Evolutionary conservation across 1,284 basidiomycete species (phyloP), one percentile per base, ranked within the genome.

Genomic region (Kalmanozyma brasiliensis): DNA sequence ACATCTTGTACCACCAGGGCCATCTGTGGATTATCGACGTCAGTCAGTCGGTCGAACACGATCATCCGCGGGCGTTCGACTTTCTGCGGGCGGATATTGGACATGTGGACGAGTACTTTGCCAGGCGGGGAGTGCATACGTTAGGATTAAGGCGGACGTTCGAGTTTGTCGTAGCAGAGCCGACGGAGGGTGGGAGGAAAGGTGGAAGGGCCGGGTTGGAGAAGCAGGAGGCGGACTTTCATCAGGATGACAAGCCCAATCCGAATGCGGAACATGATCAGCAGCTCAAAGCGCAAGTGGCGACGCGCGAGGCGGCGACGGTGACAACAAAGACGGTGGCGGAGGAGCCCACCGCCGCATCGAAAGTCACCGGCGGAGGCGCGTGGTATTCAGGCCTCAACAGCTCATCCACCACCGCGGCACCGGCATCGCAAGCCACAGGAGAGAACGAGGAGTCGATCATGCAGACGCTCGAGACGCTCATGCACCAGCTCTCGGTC

Each of bases 11-110:
- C 60, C 87, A 88, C 76, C 69, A 84, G 13, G 76, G 72, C 1
- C 92, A 94, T 79, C 86, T 97, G 14, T 94, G 88, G 84, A 91
- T 98, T 78, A 98, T 99, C 83, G 96, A 99, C 82, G 96, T 99
- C 61, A 96, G 93, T 3, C 96, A 99, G 83, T 94, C 92, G 52
- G 95, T 99, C 37, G 96, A 99, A 80, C 94, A 98, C 78, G 95
- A 98, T 83, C 96, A 99, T 79, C 95, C 95, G 0, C 87, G 90
- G 34, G 93, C 80, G 8, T 80, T 76, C 48, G 95, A 99, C 83
- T 99, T 99, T 83, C 85, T 99, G 42, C 89, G 95, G 26, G 89
- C 87, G 36, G 96, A 99, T 83, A 87, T 99, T 46, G 89, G 88
- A 72, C 98, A 98, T 82, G 86, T 95, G 35, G 94, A 98, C 68